Evolutionary conservation across 306 rosid species (phyloP), one percentile per base, ranked within the genome.

Genomic region (Dalbergia cochinchinensis): DNA sequence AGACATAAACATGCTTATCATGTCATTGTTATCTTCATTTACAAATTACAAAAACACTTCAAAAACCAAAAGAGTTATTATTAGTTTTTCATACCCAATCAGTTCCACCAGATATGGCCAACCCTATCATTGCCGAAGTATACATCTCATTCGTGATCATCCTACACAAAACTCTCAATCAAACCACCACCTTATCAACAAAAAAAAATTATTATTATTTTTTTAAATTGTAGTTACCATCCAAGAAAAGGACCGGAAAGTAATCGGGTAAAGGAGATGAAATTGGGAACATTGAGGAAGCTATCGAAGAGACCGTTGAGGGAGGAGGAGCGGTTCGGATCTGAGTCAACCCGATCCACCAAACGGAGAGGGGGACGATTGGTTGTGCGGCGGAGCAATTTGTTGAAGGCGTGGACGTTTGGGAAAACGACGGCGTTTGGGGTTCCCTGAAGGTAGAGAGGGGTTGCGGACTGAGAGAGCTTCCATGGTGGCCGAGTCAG

Each of bases 401-500:
- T 81, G 22, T 91, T 60, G 6, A 71, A 59, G 9, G 71, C 79
- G 31, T 83, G 74, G 39, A 91, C 89, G 66, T 84, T 92, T 8
- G 86, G 90, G 16, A 91, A 78, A 78, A 87, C 90, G 72, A 87
- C 85, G 55, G 65, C 87, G 78, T 95, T 91, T 15, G 83, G 80
- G 0, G 26, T 92, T 12, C 83, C 82, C 0, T 31, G 91, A 10
- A 86, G 72, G 78, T 89, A 80, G 37, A 94, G 90, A 55, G 97
- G 97, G 4, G 99, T 91, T 47, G 99, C 94, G 77, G 98, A 90
- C 78, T 94, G 97, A 13, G 92, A 92, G 57, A 94, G 95, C 83
- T 92, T 94, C 97, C 99, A 94, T 0, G 97, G 99, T 1, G 97
- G 97, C 7, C 55, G 85, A 60, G 87, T 83, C 26, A 94, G 90